phyloP scores from a whole-genome alignment of 106 monocot species.

The Amphibolis antarctica region DNA sequence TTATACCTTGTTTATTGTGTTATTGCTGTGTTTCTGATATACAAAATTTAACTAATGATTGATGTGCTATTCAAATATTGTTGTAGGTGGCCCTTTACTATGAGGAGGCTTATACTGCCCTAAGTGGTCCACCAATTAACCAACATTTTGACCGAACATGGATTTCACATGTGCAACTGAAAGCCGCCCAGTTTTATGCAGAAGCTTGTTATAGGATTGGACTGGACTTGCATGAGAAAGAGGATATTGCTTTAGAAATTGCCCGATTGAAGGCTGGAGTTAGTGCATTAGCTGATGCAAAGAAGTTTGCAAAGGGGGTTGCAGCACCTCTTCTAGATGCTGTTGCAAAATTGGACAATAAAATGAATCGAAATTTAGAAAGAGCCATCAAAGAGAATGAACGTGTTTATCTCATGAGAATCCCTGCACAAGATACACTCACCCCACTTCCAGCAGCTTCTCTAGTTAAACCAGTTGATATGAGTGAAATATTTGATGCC shows the following conservation, averaged over 20 bases:
- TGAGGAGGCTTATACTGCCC: slow-evolving; percentile 38
- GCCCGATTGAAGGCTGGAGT: slow-evolving; percentile 47
- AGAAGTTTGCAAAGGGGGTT: slow-evolving; percentile 49
- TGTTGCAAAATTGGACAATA: slow-evolving; percentile 36
- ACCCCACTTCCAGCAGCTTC: slow-evolving; percentile 48
- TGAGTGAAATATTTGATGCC: slow-evolving; percentile 56
- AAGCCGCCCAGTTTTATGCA: slow-evolving; percentile 53
- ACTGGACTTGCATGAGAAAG: slow-evolving; percentile 60
- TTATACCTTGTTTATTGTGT: too few relatives aligned
- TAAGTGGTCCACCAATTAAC: slow-evolving; percentile 33
- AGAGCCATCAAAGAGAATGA: slow-evolving; percentile 72
- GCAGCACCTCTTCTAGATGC: slow-evolving; percentile 57
- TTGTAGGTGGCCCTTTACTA: slow-evolving; percentile 42
- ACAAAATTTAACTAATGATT: too few relatives aligned
- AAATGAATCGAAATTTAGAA: slow-evolving; percentile 56
- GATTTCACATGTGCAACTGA: slow-evolving; percentile 50
- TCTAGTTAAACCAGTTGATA: slow-evolving; percentile 44
- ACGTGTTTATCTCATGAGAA: slow-evolving; percentile 61
- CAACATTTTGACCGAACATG: slow-evolving; percentile 59
- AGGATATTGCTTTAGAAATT: slow-evolving; percentile 76
- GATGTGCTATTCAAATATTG: background rate
- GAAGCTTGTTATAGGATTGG: slow-evolving; percentile 55
- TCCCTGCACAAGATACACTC: slow-evolving; percentile 39
- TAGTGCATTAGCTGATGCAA: slow-evolving; percentile 50
- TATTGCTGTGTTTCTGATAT: too few relatives aligned